phyloP scores from a whole-genome alignment of 2,329 filamentous ascomycete species.

The Metarhizium brunneum region DNA sequence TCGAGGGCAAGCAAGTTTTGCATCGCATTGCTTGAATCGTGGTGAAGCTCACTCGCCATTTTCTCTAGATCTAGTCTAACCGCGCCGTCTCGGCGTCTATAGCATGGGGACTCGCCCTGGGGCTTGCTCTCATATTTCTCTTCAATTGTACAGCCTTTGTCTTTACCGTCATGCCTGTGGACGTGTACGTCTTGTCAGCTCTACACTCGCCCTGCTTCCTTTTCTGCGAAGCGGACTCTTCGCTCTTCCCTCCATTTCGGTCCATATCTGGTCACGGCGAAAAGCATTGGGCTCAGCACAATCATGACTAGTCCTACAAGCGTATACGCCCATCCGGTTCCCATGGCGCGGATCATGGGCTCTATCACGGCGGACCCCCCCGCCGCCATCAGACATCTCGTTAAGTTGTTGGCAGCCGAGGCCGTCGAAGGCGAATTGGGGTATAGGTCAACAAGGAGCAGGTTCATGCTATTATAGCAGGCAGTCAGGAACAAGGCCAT shows the following conservation, averaged over 20 bases:
- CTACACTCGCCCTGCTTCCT: neutral
- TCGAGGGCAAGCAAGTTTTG: conserved; percentile 10
- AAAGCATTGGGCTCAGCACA: neutral
- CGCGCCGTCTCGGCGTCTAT: too few relatives aligned
- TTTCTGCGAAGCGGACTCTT: too few relatives aligned
- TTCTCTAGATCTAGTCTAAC: too few relatives aligned
- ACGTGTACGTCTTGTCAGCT: neutral
- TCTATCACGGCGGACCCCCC: neutral
- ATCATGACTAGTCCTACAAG: neutral
- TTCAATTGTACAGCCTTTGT: too few relatives aligned
- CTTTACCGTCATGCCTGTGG: too few relatives aligned
- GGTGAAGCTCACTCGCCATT: too few relatives aligned
- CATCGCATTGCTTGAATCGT: conserved; percentile 4
- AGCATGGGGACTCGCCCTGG: too few relatives aligned
- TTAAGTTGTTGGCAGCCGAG: conserved; percentile 1
- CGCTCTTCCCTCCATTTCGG: neutral
- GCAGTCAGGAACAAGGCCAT: conserved; percentile 2
- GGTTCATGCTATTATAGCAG: conserved; percentile 6
- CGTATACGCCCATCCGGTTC: neutral
- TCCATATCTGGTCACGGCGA: neutral
- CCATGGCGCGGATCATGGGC: neutral
- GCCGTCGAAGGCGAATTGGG: neutral
- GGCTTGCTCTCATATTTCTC: too few relatives aligned
- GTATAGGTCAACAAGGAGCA: conserved; percentile 1
- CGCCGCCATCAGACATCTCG: conserved; percentile 1